These are phyloP conservation scores for Backusella circina DNA, from an alignment of 192 early-diverging fungal species.

Conservation along the genomic window DNA sequence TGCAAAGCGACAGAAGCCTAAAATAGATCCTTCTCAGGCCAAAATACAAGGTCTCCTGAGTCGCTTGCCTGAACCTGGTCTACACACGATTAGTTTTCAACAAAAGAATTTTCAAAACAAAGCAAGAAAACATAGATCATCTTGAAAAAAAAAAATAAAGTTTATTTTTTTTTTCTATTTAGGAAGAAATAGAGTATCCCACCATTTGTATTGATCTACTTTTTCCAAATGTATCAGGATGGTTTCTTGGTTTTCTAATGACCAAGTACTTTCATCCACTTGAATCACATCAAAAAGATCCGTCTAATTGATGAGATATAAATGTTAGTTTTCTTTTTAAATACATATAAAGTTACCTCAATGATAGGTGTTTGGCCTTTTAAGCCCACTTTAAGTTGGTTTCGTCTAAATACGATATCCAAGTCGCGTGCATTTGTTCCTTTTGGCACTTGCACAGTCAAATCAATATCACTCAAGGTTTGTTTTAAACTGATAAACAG, in stretches of 20 bases:
- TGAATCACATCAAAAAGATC: slow-evolving; percentile 65
- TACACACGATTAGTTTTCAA: slow-evolving; percentile 17
- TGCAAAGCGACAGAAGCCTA: slow-evolving; percentile 9
- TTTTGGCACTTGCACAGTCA: slow-evolving; percentile 65
- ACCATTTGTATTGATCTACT: slow-evolving; percentile 78
- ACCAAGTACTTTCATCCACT: slow-evolving; percentile 84
- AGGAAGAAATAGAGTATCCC: slow-evolving; percentile 74
- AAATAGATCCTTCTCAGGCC: slow-evolving; percentile 16
- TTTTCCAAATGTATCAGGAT: slow-evolving; percentile 83
- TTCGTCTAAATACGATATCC: slow-evolving; percentile 62
- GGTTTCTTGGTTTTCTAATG: slow-evolving; percentile 63
- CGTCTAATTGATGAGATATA: slow-evolving; percentile 39
- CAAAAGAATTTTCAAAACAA: slow-evolving; percentile 9
- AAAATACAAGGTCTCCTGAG: slow-evolving; percentile 19
- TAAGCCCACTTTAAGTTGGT: slow-evolving; percentile 59
- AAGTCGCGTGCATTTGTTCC: slow-evolving; percentile 68
- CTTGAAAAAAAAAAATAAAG: neutral
- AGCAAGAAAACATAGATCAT: neutral
- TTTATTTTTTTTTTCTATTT: too few species aligned
- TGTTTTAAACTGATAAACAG: slow-evolving; percentile 61
- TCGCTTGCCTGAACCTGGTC: slow-evolving; percentile 13
- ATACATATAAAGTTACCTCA: slow-evolving; percentile 39
- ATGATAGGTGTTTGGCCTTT: slow-evolving; percentile 70
- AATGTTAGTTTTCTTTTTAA: neutral
- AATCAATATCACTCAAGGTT: slow-evolving; percentile 76